Percentiles rank a stretch among this genome's conserved stretches.
These are phyloP conservation scores for Quambalaria eucalypti DNA, from an alignment of 1,284 basidiomycete species.

Conservation along the genomic window DNA sequence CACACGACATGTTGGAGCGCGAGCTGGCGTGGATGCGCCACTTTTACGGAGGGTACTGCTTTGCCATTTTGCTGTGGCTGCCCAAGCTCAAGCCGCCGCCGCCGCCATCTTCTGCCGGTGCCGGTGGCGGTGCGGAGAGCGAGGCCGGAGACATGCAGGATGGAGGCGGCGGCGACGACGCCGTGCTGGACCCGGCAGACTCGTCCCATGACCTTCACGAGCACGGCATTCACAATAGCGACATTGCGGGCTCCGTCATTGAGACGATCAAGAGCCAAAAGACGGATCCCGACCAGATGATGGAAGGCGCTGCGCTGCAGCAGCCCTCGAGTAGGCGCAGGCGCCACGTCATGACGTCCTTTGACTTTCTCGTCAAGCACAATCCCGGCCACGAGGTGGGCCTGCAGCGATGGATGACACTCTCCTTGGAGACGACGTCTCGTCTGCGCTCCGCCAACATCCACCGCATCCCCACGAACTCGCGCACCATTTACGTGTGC, in stretches of 20 bases:
- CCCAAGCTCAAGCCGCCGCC: neutral
- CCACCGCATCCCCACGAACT: neutral
- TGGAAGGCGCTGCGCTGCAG: neutral
- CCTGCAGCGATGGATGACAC: neutral
- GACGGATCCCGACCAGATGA: neutral
- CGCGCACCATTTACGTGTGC: neutral
- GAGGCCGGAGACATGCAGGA: neutral
- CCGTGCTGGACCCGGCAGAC: neutral
- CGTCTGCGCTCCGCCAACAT: neutral
- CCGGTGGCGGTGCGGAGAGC: neutral
- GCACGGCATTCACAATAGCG: neutral
- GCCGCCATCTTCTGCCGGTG: neutral
- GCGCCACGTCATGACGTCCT: neutral
- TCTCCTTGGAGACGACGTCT: neutral
- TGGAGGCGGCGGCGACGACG: neutral
- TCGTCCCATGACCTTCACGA: neutral
- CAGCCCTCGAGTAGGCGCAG: neutral
- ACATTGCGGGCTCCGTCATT: neutral
- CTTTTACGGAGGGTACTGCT: constrained; percentile 1
- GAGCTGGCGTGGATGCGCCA: neutral
- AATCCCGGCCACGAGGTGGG: neutral
- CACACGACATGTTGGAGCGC: neutral
- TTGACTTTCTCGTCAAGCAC: constrained; percentile 2
- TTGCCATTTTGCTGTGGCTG: neutral
- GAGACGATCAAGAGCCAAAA: neutral